Evolutionary conservation across 1,284 basidiomycete species (phyloP), one percentile per base, ranked within the genome.

Genomic region (Abortiporus biennis): DNA sequence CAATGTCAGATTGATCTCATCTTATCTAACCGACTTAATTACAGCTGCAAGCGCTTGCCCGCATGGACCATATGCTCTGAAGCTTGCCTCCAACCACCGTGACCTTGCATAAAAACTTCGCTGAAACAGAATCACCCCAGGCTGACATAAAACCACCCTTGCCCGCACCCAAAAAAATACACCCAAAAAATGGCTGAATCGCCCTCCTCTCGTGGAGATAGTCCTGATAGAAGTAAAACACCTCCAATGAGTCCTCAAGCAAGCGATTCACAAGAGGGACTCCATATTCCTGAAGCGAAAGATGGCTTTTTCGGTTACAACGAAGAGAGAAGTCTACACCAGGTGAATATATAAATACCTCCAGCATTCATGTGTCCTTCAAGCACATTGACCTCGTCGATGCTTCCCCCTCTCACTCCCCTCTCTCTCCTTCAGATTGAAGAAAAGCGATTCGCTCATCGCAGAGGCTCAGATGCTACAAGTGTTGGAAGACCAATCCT

Each of bases 221-320:
- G n/a, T n/a, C n/a, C n/a, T n/a, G n/a, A n/a, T n/a, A n/a, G n/a
- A n/a, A n/a, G n/a, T n/a, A n/a, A n/a, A n/a, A n/a, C 27, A 29
- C 27, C 8, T 29, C n/a, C 27, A 29, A 8, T n/a, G 27, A 37
- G 36, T 23, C 20, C 36, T 9, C 25, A 13, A 6, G n/a, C 27
- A n/a, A 24, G 6, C 6, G 41, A 44, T 21, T 57, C 58, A 2
- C 53, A 56, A 3, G 20, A 38, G 11, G 61, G 57, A 5, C 50
- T 83, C n/a, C 54, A 67, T 35, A 76, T 80, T 22, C 77, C 80
- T 1, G 70, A 80, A 52, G 60, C 74, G 5, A 70, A 74, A 47
- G 81, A 85, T 55, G 82, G 79, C 0, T 88, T 79, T 61, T 88
- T 84, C 57, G 79, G 80, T 3, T 88, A 88, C 58, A 69, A 68